Conservation (phyloP, 2,329 filamentous ascomycete species). For the Colletotrichum eremochloae region DNA sequence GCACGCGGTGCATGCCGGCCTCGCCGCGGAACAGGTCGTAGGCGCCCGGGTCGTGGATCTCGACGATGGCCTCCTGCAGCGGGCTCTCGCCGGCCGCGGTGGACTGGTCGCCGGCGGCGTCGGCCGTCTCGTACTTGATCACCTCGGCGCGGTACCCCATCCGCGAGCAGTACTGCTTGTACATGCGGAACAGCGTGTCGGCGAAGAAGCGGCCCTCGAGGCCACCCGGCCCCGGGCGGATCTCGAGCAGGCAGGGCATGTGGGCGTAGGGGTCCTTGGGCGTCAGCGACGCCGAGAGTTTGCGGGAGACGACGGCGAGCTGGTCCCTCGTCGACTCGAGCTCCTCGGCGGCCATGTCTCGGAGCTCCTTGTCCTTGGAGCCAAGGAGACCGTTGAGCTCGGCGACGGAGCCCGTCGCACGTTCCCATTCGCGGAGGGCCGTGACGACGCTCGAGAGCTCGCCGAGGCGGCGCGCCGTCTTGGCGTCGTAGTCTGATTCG, state of each 20-base stretch:
- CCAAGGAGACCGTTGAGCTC: conserved; percentile 67
- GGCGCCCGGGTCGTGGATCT: conserved; percentile 81
- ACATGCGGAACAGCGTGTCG: conserved; percentile 90
- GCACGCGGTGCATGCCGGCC: conserved; percentile 94
- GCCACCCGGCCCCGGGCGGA: conserved; percentile 91
- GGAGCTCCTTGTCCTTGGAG: conserved; percentile 76
- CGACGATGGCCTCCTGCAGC: conserved; percentile 88
- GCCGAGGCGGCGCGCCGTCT: conserved; percentile 70
- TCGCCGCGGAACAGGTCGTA: conserved; percentile 88
- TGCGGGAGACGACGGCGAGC: conserved; percentile 73
- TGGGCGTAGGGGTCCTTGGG: conserved; percentile 91
- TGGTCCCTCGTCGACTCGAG: conserved; percentile 73
- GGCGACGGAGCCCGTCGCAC: conserved; percentile 63
- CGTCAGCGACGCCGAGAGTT: conserved; percentile 82
- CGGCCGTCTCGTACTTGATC: conserved; percentile 84
- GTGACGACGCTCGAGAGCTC: conserved; percentile 70
- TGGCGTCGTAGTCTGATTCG: conserved; percentile 67
- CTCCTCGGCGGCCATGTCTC: conserved; percentile 84
- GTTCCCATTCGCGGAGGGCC: conserved; percentile 71
- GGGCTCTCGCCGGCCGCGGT: conserved; percentile 73
- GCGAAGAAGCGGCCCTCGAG: conserved; percentile 93
- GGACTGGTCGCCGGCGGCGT: conserved; percentile 69
- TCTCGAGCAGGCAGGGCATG: conserved; percentile 90
- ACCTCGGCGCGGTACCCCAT: conserved; percentile 75
- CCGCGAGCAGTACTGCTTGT: conserved; percentile 80